Conservation (phyloP, 1,284 basidiomycete genomes). For the Ceraceosorus guamensis region DNA sequence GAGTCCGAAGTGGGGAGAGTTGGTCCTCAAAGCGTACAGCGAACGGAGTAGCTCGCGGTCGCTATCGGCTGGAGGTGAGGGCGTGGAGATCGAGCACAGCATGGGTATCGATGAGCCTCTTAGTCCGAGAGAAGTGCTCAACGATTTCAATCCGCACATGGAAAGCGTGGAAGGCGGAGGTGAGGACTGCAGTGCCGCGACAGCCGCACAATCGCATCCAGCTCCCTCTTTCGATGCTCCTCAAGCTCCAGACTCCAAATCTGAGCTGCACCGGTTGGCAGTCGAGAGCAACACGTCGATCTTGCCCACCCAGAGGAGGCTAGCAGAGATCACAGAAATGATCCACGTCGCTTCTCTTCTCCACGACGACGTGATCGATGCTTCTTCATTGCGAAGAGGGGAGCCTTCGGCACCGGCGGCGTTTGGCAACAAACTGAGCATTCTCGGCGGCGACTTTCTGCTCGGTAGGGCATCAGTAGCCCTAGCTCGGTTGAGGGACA, state of each 20-base stretch:
- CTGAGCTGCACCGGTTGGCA: too few species aligned
- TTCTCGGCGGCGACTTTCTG: conserved; percentile 91
- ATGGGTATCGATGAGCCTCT: conserved; percentile 61
- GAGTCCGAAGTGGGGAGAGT: conserved; percentile 55
- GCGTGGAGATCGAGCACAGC: conserved; percentile 26
- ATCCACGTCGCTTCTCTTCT: conserved; percentile 92
- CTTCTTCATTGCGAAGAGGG: conserved; percentile 71
- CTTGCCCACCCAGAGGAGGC: conserved; percentile 79
- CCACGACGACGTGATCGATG: conserved; percentile 92
- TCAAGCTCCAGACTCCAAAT: conserved; percentile 11
- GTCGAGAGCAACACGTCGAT: too few species aligned
- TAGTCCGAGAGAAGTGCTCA: conserved; percentile 65
- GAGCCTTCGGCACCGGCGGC: conserved; percentile 74
- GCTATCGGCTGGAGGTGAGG: too few species aligned
- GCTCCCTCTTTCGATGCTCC: neutral
- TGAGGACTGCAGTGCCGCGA: too few species aligned
- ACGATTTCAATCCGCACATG: conserved; percentile 69
- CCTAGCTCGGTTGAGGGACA: conserved; percentile 74
- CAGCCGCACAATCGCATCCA: too few species aligned
- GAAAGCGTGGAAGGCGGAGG: conserved; percentile 58
- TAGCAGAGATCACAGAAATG: conserved; percentile 97
- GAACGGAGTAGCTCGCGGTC: too few species aligned
- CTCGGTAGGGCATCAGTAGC: conserved; percentile 84
- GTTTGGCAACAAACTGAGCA: conserved; percentile 90
- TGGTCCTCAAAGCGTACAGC: too few species aligned